Base-by-base conservation (phyloP, 1,284 basidiomycete genomes). In the Afroboletus lepidellus region DNA sequence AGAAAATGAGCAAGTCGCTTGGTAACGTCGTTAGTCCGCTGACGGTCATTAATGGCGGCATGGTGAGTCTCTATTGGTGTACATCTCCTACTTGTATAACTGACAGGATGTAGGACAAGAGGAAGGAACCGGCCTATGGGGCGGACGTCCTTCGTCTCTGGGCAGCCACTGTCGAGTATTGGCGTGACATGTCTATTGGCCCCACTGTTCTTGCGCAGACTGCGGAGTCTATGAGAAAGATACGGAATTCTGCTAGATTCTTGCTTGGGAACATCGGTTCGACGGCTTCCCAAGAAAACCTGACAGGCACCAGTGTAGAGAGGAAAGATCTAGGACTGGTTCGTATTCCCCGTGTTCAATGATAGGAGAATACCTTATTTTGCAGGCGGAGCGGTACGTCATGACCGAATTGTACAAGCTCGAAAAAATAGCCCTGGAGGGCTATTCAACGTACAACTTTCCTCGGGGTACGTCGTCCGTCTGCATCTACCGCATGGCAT, bases 1-100 rank as follows among this genome's bases (percentile, higher is more conserved):
- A 86, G 72, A 99, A 99, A 74, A 99, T 99, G 97, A 97, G 94
- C 82, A 99, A 99, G 76, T 94, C 92, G 2, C 69, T 92, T 16
- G 96, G 96, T 5, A 99, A 99, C 63, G 86, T 98, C 23, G 71
- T 98, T 44, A 92, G 87, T 62, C 97, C 96, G 0, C 75, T 90
- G 74, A 80, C 80, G 1, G 77, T 98, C 57, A 83, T 98, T 34
- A 69, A 85, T 54, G 96, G 95, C 20, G 86, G 87, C 29, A 72
- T 81, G 72, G 92, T 93, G 57, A 38, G 83, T 73, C n/a, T 41
- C 7, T 16, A 3, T 33, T 6, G 13, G 30, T 12, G 21, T 42
- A 23, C 15, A 21, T 15, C 8, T 5, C 16, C 12, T 46, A 53
- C 29, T 15, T 24, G 23, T 13, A 27, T 41, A 11, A 41, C 47